Evolutionary conservation across 768 basidiomycete genomes (phyloP).

Genomic region (Cystobasidium onofrii): DNA sequence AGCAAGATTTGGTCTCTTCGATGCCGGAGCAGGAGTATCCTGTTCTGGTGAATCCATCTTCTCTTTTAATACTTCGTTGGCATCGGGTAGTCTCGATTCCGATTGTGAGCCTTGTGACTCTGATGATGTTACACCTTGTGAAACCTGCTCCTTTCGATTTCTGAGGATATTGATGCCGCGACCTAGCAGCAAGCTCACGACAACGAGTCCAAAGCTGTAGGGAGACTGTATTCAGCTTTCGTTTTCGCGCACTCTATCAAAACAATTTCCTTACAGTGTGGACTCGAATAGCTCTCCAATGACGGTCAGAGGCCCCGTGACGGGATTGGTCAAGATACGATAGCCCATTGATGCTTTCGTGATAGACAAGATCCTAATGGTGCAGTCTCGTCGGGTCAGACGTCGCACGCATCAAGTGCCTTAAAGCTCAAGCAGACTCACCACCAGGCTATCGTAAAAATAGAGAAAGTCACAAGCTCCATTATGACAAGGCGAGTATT

Average conservation of each 20-base stretch:
- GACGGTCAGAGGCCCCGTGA: conserved; percentile 13
- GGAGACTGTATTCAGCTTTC: neutral
- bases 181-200: conserved; percentile 10
- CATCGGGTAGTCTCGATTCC: neutral
- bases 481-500: conserved; percentile 21
- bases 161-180: conserved; percentile 27
- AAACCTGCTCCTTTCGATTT: conserved; percentile 5
- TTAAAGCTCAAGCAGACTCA: conserved; percentile 8
- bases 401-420: too few species aligned
- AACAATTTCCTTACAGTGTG: conserved; percentile 1
- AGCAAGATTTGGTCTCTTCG: neutral
- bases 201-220: conserved; percentile 12
- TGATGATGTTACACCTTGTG: neutral
- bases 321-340: conserved; percentile 23
- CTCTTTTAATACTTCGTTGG: neutral
- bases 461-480: conserved; percentile 22
- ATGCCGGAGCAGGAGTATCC: neutral
- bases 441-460: conserved; percentile 28
- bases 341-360: conserved; percentile 17
- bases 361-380: neutral
- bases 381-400: too few species aligned
- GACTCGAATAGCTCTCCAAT: conserved; percentile 26
- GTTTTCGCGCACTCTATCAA: neutral
- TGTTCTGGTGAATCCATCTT: neutral
- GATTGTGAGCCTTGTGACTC: neutral